Evolutionary conservation across 495 filamentous ascomycete genomes (phyloP).

Genomic region (Hypoxylon cercidicola): DNA sequence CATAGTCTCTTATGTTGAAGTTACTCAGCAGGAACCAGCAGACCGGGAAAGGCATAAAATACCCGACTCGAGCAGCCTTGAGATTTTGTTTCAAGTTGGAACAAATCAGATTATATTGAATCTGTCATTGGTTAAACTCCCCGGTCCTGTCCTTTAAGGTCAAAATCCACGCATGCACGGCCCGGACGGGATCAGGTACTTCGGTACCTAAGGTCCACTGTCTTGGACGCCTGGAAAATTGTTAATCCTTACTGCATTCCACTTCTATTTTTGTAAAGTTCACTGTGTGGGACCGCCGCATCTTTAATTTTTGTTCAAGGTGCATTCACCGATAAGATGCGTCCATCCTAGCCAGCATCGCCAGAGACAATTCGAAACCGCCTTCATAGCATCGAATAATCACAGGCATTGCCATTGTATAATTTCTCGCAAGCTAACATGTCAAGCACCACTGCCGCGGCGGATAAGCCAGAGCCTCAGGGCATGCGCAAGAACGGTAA

Average conservation of each 20-base stretch:
- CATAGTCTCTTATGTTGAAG: too few relatives aligned
- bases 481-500: constrained; percentile 76
- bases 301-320: not conserved
- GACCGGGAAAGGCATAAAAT: constrained; percentile 20
- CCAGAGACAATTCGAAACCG: not conserved
- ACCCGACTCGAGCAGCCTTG: constrained; percentile 27
- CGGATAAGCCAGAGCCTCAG: constrained; percentile 45
- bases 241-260: constrained; percentile 12
- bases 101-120: constrained; percentile 1
- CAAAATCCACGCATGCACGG: too few relatives aligned
- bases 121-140: constrained; percentile 2
- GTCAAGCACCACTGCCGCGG: constrained; percentile 15
- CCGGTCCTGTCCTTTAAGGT: too few relatives aligned
- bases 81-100: constrained; percentile 24
- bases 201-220: too few relatives aligned
- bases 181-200: too few relatives aligned
- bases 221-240: constrained; percentile 8
- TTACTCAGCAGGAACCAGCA: not conserved
- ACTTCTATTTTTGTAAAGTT: constrained; percentile 4
- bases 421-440: constrained; percentile 18
- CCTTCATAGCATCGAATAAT: not conserved
- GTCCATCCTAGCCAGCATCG: not conserved
- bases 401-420: too few relatives aligned
- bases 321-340: too few relatives aligned
- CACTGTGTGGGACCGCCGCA: not conserved